phyloP scores from a whole-genome alignment of 768 basidiomycete genomes.

The Lactarius trivialis region DNA sequence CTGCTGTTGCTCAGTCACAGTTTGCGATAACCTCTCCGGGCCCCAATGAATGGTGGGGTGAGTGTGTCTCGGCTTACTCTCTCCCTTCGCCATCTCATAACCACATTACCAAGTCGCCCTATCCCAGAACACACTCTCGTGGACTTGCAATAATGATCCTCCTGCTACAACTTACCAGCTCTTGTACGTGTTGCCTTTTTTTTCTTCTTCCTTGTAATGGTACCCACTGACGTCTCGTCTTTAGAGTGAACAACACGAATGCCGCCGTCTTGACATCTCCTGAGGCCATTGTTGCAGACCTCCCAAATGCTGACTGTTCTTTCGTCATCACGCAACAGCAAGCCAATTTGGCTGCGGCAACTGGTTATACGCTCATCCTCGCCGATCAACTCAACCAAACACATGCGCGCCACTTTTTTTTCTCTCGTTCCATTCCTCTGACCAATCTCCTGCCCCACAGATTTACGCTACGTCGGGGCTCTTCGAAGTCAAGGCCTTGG shows the following conservation, averaged over 20 bases:
- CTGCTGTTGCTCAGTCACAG: conserved; percentile 37
- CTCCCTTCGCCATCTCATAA: background rate
- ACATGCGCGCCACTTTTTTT: conserved; percentile 39
- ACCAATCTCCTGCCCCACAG: conserved; percentile 30
- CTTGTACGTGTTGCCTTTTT: background rate
- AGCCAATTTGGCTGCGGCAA: conserved; percentile 34
- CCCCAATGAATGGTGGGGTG: conserved; percentile 54
- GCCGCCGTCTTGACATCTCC: conserved; percentile 35
- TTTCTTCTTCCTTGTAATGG: conserved; percentile 1
- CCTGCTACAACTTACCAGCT: conserved; percentile 33
- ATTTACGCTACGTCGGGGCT: conserved; percentile 47
- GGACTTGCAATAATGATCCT: conserved; percentile 45
- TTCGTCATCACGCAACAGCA: conserved; percentile 43
- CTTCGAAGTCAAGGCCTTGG: conserved; percentile 57
- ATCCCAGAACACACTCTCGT: conserved; percentile 50
- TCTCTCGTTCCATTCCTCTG: background rate
- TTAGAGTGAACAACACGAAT: conserved; percentile 43
- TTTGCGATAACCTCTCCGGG: conserved; percentile 43
- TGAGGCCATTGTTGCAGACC: conserved; percentile 41
- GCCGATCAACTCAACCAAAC: conserved; percentile 44
- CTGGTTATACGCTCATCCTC: conserved; percentile 46
- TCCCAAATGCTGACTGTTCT: conserved; percentile 57
- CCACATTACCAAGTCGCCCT: conserved; percentile 40
- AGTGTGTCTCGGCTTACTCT: conserved; percentile 24
- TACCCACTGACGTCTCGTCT: conserved; percentile 7